Conservation (phyloP, 2,329 filamentous ascomycete species). For the Xylaria digitata region DNA sequence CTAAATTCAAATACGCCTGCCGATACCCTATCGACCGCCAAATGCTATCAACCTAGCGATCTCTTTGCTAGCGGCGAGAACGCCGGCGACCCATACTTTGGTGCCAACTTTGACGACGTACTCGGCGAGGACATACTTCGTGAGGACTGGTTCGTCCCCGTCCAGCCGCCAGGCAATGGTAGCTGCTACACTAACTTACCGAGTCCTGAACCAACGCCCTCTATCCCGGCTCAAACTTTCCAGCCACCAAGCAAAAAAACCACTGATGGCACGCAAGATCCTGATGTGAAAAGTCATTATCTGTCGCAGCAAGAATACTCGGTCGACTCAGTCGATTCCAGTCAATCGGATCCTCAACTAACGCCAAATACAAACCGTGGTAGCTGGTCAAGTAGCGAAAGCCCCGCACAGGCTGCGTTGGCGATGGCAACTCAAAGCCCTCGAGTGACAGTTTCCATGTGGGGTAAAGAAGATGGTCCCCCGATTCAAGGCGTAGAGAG, state of each 20-base stretch:
- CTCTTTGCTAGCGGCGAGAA: constrained; percentile 55
- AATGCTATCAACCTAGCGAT: constrained; percentile 62
- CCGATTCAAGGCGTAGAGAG: constrained; percentile 56
- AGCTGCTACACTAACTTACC: constrained; percentile 52
- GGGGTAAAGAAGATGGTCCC: constrained; percentile 57
- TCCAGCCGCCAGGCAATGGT: constrained; percentile 33
- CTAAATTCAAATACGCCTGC: constrained; percentile 59
- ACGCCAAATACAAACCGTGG: constrained; percentile 64
- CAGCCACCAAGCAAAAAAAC: constrained; percentile 15
- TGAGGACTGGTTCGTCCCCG: constrained; percentile 30
- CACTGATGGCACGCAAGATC: constrained; percentile 35
- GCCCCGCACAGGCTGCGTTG: constrained; percentile 53
- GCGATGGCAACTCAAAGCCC: constrained; percentile 63
- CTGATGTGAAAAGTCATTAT: constrained; percentile 57
- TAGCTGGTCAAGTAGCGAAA: constrained; percentile 64
- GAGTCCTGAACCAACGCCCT: constrained; percentile 64
- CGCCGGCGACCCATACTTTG: constrained; percentile 63
- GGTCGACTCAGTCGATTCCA: constrained; percentile 48
- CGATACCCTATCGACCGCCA: constrained; percentile 60
- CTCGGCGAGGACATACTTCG: constrained; percentile 36
- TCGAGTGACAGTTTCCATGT: constrained; percentile 67
- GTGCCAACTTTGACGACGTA: constrained; percentile 59
- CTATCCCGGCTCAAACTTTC: constrained; percentile 58
- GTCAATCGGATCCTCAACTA: constrained; percentile 54
- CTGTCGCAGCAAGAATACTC: constrained; percentile 54